Evolutionary conservation across 305 asterid genomes (phyloP), one percentile per base, ranked within the genome.

Genomic region (Fraxinus sp.): DNA sequence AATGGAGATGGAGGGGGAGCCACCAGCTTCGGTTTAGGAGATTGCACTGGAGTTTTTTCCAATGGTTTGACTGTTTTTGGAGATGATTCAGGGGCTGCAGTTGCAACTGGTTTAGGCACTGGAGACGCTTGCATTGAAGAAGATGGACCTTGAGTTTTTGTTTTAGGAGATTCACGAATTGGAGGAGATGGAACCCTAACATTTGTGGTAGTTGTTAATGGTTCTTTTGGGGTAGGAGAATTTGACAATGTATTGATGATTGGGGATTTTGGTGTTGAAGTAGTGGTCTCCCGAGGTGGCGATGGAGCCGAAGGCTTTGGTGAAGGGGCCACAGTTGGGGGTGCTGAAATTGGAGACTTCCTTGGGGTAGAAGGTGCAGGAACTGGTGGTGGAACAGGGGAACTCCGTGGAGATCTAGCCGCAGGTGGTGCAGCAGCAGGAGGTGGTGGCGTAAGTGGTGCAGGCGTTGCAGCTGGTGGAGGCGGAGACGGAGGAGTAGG

Each of bases 1-100:
- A 91, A 79, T 8, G 95, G 95, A 16, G 97, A 89, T 4, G 96
- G 96, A 26, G 91, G 90, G 76, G 49, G 92, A 71, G 90, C 85
- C 33, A 76, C 46, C 7, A 89, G 75, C 78, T 84, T 91, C 4
- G 24, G 24, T 79, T 80, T 73, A 1, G 91, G 88, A 7, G 91
- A 84, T 43, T 86, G 88, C 30, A 88, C 75, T 39, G 92, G 86
- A 4, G 82, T 79, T 70, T 68, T 82, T 4, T 73, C 84, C 46
- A 71, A 18, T 1, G 90, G 87, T 62, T 84, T 88, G 83, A 87
- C 80, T 24, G 7, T 36, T 86, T 88, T 87, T n/a, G 94, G 93
- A 46, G 94, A 85, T 68, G 88, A 49, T 7, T 8, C 62, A 20
- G 33, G 28, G 10, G 76, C 36, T 11, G 3, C 36, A 66, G 30